phyloP scores from a whole-genome alignment of 345 rosid genomes.

The Boechera retrofracta region DNA sequence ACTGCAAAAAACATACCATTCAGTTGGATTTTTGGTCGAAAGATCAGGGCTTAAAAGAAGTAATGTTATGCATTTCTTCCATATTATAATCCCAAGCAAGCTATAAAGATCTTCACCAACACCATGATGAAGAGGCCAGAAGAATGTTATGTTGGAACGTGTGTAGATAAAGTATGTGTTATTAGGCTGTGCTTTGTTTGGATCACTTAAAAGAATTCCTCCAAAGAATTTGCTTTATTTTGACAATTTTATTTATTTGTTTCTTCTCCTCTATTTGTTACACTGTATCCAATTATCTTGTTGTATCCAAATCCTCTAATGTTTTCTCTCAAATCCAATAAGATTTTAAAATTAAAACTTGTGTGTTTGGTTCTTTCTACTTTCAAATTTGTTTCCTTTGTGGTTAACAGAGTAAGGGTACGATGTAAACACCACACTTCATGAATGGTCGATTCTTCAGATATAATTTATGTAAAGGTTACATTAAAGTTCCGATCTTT shows the following conservation, averaged over 20 bases:
- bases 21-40: constrained; percentile 58
- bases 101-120: constrained; percentile 8
- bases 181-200: constrained; percentile 19
- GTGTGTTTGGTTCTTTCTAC: neutral
- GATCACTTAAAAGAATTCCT: constrained; percentile 4
- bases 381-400: constrained; percentile 4
- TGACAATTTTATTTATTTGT: constrained; percentile 28
- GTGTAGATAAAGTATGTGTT: constrained; percentile 34
- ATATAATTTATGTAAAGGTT: neutral
- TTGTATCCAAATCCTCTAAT: neutral
- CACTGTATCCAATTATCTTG: neutral
- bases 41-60: constrained; percentile 43
- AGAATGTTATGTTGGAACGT: constrained; percentile 20
- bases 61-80: constrained; percentile 18
- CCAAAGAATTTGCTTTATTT: constrained; percentile 14
- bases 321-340: neutral
- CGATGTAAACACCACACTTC: neutral
- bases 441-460: neutral
- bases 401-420: neutral
- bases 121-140: constrained; percentile 13
- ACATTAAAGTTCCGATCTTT: neutral
- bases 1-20: constrained; percentile 48
- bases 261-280: neutral
- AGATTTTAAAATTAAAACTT: neutral
- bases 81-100: neutral